Conservation (phyloP, 805 yeast species). For the Starmerella bombi region DNA sequence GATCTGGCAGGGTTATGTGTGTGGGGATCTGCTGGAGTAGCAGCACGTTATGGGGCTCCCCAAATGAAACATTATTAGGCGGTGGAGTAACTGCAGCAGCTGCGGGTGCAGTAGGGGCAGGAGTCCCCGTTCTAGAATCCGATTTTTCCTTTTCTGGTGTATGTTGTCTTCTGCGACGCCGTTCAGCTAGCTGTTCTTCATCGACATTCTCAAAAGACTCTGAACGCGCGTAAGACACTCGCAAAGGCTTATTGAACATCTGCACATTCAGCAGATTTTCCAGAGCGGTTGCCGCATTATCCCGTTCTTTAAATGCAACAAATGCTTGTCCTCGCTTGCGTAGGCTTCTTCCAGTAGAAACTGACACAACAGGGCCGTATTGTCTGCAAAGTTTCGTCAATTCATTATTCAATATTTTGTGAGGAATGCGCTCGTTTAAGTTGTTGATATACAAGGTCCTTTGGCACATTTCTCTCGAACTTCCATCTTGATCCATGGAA, state of each 20-base stretch:
- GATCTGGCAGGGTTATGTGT: conserved; percentile 30
- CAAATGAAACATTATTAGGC: background rate
- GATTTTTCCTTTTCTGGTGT: background rate
- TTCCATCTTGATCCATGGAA: no score
- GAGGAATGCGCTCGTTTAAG: conserved; percentile 53
- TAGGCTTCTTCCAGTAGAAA: conserved; percentile 48
- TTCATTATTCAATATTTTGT: conserved; percentile 36
- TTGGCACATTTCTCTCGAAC: no score
- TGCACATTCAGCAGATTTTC: conserved; percentile 29
- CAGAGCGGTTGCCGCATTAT: conserved; percentile 36
- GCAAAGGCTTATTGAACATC: conserved; percentile 38
- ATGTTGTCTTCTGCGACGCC: background rate
- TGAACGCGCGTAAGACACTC: conserved; percentile 24
- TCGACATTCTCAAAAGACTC: conserved; percentile 26
- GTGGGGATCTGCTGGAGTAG: conserved; percentile 53
- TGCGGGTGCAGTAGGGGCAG: background rate
- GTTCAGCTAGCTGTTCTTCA: conserved; percentile 13
- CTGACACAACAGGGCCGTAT: conserved; percentile 37
- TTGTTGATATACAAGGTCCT: conserved; percentile 48
- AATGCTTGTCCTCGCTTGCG: conserved; percentile 74
- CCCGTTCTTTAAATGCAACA: conserved; percentile 38
- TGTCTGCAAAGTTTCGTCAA: conserved; percentile 34
- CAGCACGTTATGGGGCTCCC: conserved; percentile 48
- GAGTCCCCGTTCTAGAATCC: background rate
- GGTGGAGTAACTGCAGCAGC: background rate